These are phyloP conservation scores for Colletotrichum gloeosporioides DNA, from an alignment of 2,329 filamentous ascomycete species.

Conservation along the genomic window DNA sequence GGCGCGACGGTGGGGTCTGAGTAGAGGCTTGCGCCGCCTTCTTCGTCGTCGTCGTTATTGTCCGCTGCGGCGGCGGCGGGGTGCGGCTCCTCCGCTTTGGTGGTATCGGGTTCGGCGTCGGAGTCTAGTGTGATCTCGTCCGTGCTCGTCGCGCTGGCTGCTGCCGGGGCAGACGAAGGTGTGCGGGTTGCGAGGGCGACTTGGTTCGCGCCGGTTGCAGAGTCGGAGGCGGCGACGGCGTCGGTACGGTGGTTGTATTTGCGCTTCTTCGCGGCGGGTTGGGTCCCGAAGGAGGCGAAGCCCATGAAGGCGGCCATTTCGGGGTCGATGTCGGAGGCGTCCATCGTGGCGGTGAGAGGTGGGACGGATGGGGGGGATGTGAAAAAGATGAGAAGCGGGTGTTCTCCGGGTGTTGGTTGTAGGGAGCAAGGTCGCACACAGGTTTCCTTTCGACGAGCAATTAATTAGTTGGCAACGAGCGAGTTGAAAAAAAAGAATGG, in stretches of 20 bases:
- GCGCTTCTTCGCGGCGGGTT: conserved; percentile 65
- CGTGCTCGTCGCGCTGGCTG: conserved; percentile 32
- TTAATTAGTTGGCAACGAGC: background rate
- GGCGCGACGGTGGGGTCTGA: conserved; percentile 7
- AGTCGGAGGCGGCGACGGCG: conserved; percentile 47
- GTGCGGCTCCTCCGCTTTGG: background rate
- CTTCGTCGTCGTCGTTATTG: conserved; percentile 6
- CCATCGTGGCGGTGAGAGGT: conserved; percentile 4
- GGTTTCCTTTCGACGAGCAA: background rate
- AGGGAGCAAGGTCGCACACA: background rate
- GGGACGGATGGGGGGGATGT: background rate
- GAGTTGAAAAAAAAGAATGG: background rate
- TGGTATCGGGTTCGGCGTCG: conserved; percentile 35
- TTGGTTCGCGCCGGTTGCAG: conserved; percentile 37
- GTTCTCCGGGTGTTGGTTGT: background rate
- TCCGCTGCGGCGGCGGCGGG: background rate
- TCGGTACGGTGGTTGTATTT: conserved; percentile 66
- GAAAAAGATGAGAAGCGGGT: background rate
- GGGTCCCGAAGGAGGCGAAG: conserved; percentile 72
- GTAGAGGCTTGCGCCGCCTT: conserved; percentile 1
- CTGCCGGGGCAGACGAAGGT: conserved; percentile 11
- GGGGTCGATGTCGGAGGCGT: conserved; percentile 27
- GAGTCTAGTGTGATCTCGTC: conserved; percentile 53
- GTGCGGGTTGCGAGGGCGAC: conserved; percentile 39
- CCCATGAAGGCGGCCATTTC: conserved; percentile 73